phyloP scores from a whole-genome alignment of 352 stramenopile species.

The Pythium pyrilobum region DNA sequence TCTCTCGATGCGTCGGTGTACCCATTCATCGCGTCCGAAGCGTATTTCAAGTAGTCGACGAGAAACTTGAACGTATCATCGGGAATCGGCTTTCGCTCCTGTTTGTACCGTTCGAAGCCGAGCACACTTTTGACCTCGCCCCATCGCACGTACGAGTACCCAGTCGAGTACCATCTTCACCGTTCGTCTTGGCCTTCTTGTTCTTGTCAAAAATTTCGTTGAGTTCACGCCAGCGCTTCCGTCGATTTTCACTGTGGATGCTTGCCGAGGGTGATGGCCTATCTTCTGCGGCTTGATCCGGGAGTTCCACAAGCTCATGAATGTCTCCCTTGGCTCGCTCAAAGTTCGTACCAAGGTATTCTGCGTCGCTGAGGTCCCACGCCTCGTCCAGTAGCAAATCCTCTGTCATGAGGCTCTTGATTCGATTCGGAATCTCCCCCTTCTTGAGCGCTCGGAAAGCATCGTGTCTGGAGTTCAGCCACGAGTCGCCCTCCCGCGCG shows the following conservation, averaged over 20 bases:
- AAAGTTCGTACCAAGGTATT: slow-evolving; percentile 18
- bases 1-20: slow-evolving; percentile 14
- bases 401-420: slow-evolving; percentile 17
- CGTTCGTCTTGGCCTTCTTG: slow-evolving; percentile 18
- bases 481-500: slow-evolving; percentile 13
- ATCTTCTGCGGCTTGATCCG: slow-evolving; percentile 9
- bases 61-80: slow-evolving; percentile 20
- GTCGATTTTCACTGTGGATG: slow-evolving; percentile 20
- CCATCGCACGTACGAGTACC: slow-evolving; percentile 16
- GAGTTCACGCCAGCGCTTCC: slow-evolving; percentile 22
- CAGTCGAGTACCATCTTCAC: slow-evolving; percentile 18
- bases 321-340: slow-evolving; percentile 11
- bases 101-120: slow-evolving; percentile 17
- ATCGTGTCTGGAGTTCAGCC: slow-evolving; percentile 14
- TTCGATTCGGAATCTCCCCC: slow-evolving; percentile 7
- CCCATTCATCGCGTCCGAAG: slow-evolving; percentile 19
- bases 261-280: slow-evolving; percentile 9
- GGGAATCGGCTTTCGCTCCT: slow-evolving; percentile 19
- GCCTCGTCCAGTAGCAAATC: slow-evolving; percentile 11
- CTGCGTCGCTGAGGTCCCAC: slow-evolving; percentile 13
- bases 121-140: slow-evolving; percentile 18
- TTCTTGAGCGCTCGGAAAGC: slow-evolving; percentile 10
- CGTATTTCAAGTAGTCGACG: slow-evolving; percentile 16
- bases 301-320: slow-evolving; percentile 19
- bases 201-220: slow-evolving; percentile 22